phyloP scores from a whole-genome alignment of 1,284 basidiomycete genomes.

The Schizopora paradoxa region DNA sequence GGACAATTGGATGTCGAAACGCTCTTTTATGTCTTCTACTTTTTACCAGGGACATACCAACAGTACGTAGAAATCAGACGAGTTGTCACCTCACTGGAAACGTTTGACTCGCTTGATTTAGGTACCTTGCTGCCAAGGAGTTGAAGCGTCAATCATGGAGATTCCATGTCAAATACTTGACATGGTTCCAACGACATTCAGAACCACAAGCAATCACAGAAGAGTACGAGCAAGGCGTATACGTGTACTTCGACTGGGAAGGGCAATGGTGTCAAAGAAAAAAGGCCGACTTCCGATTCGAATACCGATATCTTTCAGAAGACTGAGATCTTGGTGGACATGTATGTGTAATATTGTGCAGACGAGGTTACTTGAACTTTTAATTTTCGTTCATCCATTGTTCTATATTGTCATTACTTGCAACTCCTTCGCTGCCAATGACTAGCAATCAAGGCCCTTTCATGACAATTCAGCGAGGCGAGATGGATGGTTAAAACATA shows the following conservation, averaged over 20 bases:
- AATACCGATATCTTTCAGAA: conserved; percentile 87
- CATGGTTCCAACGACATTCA: conserved; percentile 99
- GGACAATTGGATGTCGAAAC: conserved; percentile 95
- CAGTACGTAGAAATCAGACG: conserved; percentile 69
- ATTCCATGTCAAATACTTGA: conserved; percentile 98
- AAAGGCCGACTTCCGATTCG: conserved; percentile 97
- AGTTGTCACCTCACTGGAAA: conserved; percentile 7
- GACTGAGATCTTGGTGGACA: conserved; percentile 43
- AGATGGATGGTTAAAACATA: too few species aligned
- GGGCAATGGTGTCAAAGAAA: conserved; percentile 97
- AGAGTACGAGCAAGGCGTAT: conserved; percentile 98
- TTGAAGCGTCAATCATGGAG: conserved; percentile 98
- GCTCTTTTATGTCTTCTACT: conserved; percentile 99
- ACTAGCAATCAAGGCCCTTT: conserved; percentile 7
- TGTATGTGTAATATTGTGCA: conserved; percentile 11
- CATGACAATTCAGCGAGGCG: too few species aligned
- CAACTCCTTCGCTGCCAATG: not conserved
- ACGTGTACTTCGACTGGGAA: conserved; percentile 97
- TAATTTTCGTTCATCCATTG: not conserved
- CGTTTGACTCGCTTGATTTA: conserved; percentile 28
- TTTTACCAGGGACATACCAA: conserved; percentile 94
- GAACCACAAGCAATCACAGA: conserved; percentile 99
- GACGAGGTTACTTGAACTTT: conserved; percentile 8
- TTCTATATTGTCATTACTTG: not conserved
- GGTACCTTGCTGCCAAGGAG: conserved; percentile 94